Evolutionary conservation across 768 basidiomycete genomes (phyloP).

Genomic region (Serpula lacrymans): DNA sequence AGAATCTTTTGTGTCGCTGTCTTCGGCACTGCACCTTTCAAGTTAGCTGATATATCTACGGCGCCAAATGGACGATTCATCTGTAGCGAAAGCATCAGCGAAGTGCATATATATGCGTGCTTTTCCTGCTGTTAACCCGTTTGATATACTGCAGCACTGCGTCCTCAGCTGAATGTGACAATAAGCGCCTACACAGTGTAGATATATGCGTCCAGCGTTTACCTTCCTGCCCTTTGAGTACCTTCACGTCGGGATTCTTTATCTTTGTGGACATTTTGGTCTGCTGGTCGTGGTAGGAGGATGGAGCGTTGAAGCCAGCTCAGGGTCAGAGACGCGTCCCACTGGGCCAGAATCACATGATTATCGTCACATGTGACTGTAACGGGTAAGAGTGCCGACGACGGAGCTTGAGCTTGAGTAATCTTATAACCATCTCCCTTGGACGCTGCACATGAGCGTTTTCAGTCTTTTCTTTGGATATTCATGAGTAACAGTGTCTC

Average conservation of each 20-base stretch:
- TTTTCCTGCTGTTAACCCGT: slow-evolving; percentile 43
- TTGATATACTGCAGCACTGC: slow-evolving; percentile 77
- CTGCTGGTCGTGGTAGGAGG: too few relatives aligned
- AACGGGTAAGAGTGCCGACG: too few relatives aligned
- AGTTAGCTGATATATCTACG: slow-evolving; percentile 86
- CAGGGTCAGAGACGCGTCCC: too few relatives aligned
- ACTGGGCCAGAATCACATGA: too few relatives aligned
- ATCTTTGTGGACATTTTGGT: slow-evolving; percentile 41
- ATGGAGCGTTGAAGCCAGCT: too few relatives aligned
- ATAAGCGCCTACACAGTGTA: not conserved
- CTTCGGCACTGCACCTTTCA: slow-evolving; percentile 88
- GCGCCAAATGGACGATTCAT: slow-evolving; percentile 95
- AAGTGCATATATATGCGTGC: slow-evolving; percentile 8
- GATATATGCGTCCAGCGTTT: not conserved
- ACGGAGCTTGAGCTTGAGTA: too few relatives aligned
- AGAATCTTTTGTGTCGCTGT: slow-evolving; percentile 83
- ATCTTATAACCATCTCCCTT: too few relatives aligned
- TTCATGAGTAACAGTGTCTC: slow-evolving; percentile 33
- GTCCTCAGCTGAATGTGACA: slow-evolving; percentile 56
- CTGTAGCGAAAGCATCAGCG: slow-evolving; percentile 32
- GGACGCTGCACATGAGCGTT: slow-evolving; percentile 8
- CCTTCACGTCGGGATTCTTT: slow-evolving; percentile 50
- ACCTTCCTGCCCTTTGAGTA: slow-evolving; percentile 79
- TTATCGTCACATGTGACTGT: too few relatives aligned
- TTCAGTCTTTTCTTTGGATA: slow-evolving; percentile 5